Conservation (phyloP, 352 stramenopile genomes). For the Globisporangium irregulare region DNA sequence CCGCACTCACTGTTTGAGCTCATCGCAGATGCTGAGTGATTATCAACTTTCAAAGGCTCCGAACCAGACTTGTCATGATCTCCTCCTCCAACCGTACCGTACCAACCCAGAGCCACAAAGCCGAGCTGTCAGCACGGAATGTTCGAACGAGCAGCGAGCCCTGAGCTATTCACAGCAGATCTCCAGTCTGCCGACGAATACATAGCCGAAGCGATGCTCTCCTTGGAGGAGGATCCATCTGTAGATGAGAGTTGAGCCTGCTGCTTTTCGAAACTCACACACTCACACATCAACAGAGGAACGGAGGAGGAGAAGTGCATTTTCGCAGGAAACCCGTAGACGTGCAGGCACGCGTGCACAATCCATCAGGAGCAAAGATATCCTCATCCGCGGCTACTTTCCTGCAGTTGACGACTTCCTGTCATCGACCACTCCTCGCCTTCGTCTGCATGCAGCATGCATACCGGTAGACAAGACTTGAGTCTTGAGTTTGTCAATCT, state of each 20-base stretch:
- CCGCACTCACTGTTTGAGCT: neutral
- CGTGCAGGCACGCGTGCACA: neutral
- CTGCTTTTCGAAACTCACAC: neutral
- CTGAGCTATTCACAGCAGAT: neutral
- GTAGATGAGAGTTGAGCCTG: neutral
- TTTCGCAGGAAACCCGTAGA: neutral
- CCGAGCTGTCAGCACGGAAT: neutral
- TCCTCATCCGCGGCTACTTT: neutral
- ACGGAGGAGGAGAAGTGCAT: neutral
- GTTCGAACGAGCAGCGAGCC: neutral
- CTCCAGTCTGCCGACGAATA: conserved; percentile 1
- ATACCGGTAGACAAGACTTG: neutral
- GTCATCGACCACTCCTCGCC: neutral
- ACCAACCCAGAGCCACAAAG: neutral
- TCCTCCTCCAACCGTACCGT: neutral
- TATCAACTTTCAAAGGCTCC: neutral
- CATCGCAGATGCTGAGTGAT: neutral
- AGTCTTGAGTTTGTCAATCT: neutral
- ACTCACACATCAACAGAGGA: neutral
- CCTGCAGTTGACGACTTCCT: neutral
- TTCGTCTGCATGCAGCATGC: neutral
- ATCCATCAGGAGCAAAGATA: neutral
- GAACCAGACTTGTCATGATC: neutral
- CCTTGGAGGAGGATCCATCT: neutral
- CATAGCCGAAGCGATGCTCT: neutral